phyloP scores from a whole-genome alignment of 2,329 filamentous ascomycete species.

The Aspergillus sp. region DNA sequence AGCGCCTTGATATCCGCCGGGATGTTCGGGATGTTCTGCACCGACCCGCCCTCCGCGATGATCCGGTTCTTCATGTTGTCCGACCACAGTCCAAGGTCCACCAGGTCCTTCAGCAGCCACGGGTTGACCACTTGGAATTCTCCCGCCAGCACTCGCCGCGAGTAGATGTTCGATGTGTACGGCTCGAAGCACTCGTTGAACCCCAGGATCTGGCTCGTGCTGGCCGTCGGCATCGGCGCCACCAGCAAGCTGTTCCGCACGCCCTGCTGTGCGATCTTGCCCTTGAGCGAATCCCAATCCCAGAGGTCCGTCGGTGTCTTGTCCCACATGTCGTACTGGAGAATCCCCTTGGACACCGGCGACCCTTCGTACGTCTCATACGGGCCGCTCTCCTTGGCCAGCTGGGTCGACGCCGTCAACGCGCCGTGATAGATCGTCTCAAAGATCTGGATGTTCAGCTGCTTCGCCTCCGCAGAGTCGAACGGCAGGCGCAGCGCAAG shows the following conservation, averaged over 20 bases:
- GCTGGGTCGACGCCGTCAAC: slow-evolving; percentile 75
- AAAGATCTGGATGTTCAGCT: slow-evolving; percentile 97
- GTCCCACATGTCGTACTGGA: slow-evolving; percentile 98
- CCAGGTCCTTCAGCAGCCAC: slow-evolving; percentile 94
- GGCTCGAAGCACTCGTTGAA: slow-evolving; percentile 99
- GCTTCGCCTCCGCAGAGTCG: slow-evolving; percentile 85
- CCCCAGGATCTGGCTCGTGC: slow-evolving; percentile 92
- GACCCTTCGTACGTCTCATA: slow-evolving; percentile 91
- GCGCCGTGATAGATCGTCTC: slow-evolving; percentile 98
- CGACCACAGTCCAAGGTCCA: slow-evolving; percentile 96
- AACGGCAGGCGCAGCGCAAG: slow-evolving; percentile 93
- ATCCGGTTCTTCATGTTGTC: slow-evolving; percentile 99
- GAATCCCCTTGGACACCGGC: slow-evolving; percentile 85
- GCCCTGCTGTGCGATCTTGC: slow-evolving; percentile 83
- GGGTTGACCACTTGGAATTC: slow-evolving; percentile 99
- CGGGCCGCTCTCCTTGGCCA: slow-evolving; percentile 72
- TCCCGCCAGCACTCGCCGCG: slow-evolving; percentile 89
- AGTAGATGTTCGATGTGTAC: slow-evolving; percentile 99
- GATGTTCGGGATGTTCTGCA: slow-evolving; percentile 96
- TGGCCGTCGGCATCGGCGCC: slow-evolving; percentile 96
- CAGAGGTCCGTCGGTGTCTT: slow-evolving; percentile 88
- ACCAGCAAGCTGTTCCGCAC: slow-evolving; percentile 91
- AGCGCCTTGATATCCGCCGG: slow-evolving; percentile 90
- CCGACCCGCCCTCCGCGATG: slow-evolving; percentile 90
- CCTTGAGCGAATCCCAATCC: slow-evolving; percentile 89